Base-by-base conservation (phyloP, 306 rosid genomes). In the Mucuna pruriens region DNA sequence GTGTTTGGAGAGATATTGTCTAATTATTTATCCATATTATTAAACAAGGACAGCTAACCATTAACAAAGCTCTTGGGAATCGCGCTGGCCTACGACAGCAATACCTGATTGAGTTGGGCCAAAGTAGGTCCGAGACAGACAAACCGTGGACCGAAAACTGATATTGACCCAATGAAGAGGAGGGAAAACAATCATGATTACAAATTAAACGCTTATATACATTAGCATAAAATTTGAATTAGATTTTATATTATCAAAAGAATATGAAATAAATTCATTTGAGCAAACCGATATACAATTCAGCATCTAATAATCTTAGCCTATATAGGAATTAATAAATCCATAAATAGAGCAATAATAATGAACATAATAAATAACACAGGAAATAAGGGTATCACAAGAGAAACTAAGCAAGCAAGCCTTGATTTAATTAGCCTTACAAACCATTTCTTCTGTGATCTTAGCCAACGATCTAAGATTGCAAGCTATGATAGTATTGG, bases 391-490 rank as follows among this genome's bases (percentile, higher is more conserved):
- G 66, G 15, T 8, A 51, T 51, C 15, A 6, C 11, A 49, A 48
- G 68, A 2, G 40, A 66, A 68, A 34, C 4, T 26, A 29, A 76
- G 58, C 7, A 44, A 44, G 9, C 44, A 13, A 51, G 15, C 2
- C 36, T 9, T 22, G 22, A 9, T 12, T 29, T 20, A 36, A 13
- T 6, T 31, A 54, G 33, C 0, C 38, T 69, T 76, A n/a, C 68
- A 42, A 39, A 38, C 49, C 82, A 75, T 89, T 12, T 76, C 36
- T 67, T 90, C 82, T 0, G 90, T n/a, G 31, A 76, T 83, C 70
- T 33, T 82, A 55, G 95, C 92, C 89, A 91, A 67, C 1, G 89
- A 88, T 76, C 55, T 81, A 10, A 88, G 92, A 46, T 91, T 93
- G 81, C 88, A 87, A 26, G 89, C 33, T 2, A 88, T 71, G 36